A percentile compares a stretch with the other conserved stretches of the same genome.
These are phyloP conservation scores for Narthecium ossifragum DNA, from an alignment of 106 monocot genomes.

Conservation along the genomic window DNA sequence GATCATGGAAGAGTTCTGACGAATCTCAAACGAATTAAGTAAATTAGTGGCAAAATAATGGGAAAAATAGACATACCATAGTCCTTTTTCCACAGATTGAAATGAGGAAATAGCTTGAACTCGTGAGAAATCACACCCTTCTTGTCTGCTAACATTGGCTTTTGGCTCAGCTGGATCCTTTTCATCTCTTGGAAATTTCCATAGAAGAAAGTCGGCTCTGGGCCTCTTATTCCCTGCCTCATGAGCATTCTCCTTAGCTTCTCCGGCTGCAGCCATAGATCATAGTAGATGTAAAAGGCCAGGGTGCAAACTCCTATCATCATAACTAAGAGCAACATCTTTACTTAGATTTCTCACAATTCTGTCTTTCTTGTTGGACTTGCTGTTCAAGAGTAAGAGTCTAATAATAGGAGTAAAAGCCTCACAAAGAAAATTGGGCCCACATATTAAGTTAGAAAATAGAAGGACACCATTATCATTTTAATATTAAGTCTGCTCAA, in stretches of 20 bases:
- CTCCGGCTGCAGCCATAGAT: slow-evolving; percentile 26
- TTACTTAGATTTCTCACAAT: too few relatives aligned
- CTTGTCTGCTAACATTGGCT: background rate
- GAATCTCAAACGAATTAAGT: slow-evolving; percentile 17
- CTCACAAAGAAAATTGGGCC: too few relatives aligned
- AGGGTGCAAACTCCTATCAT: too few relatives aligned
- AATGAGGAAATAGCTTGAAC: slow-evolving; percentile 38
- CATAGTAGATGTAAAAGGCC: slow-evolving; percentile 20
- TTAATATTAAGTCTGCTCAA: too few relatives aligned
- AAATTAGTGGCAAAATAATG: background rate
- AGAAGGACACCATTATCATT: too few relatives aligned
- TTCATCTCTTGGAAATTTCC: slow-evolving; percentile 49
- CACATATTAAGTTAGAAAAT: too few relatives aligned
- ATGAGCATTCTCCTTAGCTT: slow-evolving; percentile 30
- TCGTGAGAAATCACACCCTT: slow-evolving; percentile 11
- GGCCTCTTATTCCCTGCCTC: slow-evolving; percentile 61
- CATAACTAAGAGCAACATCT: too few relatives aligned
- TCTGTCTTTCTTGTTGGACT: too few relatives aligned
- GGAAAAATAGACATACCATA: slow-evolving; percentile 31
- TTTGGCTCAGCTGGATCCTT: slow-evolving; percentile 15
- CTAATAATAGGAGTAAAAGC: too few relatives aligned
- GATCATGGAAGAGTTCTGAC: too few relatives aligned
- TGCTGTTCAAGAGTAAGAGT: too few relatives aligned
- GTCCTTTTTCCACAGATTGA: slow-evolving; percentile 38
- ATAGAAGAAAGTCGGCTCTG: slow-evolving; percentile 31